Evolutionary conservation across 2,329 filamentous ascomycete genomes (phyloP), one percentile per base, ranked within the genome.

Genomic region (Colletotrichum tropicicola): DNA sequence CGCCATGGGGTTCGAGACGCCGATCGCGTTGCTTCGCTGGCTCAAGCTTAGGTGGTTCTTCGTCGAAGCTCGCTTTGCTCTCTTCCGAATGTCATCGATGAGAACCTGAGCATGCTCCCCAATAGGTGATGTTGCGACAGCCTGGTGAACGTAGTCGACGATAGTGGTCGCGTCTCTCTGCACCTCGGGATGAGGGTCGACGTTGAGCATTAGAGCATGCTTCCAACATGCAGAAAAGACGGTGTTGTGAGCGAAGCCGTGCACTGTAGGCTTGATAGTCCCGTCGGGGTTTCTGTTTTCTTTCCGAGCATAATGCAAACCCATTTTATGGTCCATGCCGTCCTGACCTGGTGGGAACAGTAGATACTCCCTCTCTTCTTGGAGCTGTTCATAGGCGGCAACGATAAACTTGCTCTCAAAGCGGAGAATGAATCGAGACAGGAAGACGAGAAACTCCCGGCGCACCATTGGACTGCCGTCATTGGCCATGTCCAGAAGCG

Each of bases 181-280:
- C 32, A 98, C 92, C 73, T 98, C 95, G 1, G 95, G 94, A 73
- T 98, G 94, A 41, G 96, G 95, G 74, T 99, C 96, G 17, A 97
- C 93, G 45, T 93, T 95, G 76, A 98, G 85, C 67, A 97, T 92
- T 64, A 98, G 83, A 44, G 97, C 85, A 72, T 98, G 92, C 75
- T 97, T 96, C 96, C 96, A 99, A 67, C 97, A 91, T 1, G 94
- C 92, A 28, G 94, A 91, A 75, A 97, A 98, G 17, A 97, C 92
- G 0, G 94, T 97, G 73, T 97, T 96, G 68, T 92, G 90, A 12
- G 94, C 93, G 10, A 92, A 78, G 1, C 88, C 86, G 45, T 88
- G 85, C 3, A 85, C 82, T 3, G 81, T 73, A 25, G 82, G 79
- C 72, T 87, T 87, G 74, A 89, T 86, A 5, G 80, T 83, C 4